These are phyloP conservation scores for Rubroboletus pulcherrimus DNA, from an alignment of 768 basidiomycete species.

Conservation along the genomic window DNA sequence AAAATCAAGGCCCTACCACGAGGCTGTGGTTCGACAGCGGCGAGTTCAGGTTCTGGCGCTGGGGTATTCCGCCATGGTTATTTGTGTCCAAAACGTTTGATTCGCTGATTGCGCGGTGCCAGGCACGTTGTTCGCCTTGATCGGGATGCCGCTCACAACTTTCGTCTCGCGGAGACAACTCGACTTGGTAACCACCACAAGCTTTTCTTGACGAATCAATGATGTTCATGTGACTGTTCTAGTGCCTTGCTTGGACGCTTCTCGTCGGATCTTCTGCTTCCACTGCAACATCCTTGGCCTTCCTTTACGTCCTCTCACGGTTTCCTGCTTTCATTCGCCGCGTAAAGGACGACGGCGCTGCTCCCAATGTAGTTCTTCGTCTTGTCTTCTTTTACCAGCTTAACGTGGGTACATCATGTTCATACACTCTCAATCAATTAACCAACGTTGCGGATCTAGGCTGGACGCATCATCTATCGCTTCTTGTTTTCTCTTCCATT, in stretches of 20 bases:
- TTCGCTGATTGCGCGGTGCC: constrained; percentile 14
- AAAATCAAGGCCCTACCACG: constrained; percentile 69
- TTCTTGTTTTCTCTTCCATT: constrained; percentile 72
- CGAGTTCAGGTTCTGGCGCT: constrained; percentile 72
- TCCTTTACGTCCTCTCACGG: constrained; percentile 65
- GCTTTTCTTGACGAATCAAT: not conserved
- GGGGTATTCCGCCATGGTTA: constrained; percentile 40
- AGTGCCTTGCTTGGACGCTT: constrained; percentile 77
- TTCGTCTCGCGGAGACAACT: constrained; percentile 56
- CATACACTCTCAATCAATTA: not conserved
- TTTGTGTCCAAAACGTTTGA: not conserved
- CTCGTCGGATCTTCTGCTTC: constrained; percentile 65
- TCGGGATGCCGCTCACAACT: constrained; percentile 71
- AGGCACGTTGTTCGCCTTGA: constrained; percentile 62
- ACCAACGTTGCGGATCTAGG: constrained; percentile 34
- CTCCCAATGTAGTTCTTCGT: constrained; percentile 69
- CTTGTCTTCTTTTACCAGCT: constrained; percentile 73
- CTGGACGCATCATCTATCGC: constrained; percentile 69
- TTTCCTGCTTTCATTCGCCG: constrained; percentile 70
- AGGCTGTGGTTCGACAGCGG: constrained; percentile 77
- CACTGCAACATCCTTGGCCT: constrained; percentile 62
- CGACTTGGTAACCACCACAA: constrained; percentile 42
- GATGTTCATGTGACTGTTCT: constrained; percentile 9
- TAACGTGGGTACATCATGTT: constrained; percentile 50
- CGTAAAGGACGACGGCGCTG: constrained; percentile 71